Percentiles rank a stretch among this genome's conserved stretches.
These are phyloP conservation scores for Vigna mungo DNA, from an alignment of 306 rosid species.

Conservation along the genomic window DNA sequence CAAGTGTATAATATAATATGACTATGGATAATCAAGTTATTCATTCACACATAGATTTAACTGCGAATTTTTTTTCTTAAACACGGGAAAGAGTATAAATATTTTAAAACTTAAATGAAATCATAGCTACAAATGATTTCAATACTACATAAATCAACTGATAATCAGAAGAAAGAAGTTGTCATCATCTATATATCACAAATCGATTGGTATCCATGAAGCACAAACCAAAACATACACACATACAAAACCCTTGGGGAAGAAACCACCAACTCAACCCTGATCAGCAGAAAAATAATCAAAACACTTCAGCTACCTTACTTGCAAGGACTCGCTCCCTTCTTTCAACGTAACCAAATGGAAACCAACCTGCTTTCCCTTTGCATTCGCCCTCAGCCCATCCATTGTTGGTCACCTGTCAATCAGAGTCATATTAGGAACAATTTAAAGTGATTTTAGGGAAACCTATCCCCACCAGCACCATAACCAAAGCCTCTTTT, in stretches of 20 bases:
- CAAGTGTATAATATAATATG: too few relatives aligned
- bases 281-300: slow-evolving; percentile 40
- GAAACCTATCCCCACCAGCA: not conserved
- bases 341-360: slow-evolving; percentile 88
- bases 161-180: slow-evolving; percentile 19
- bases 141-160: slow-evolving; percentile 18
- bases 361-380: slow-evolving; percentile 98
- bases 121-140: not conserved
- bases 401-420: slow-evolving; percentile 87
- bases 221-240: slow-evolving; percentile 46
- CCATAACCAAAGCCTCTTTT: not conserved
- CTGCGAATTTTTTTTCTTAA: not conserved
- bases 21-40: not conserved
- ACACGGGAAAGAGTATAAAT: not conserved
- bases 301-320: slow-evolving; percentile 95
- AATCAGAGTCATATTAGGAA: slow-evolving; percentile 31
- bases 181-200: slow-evolving; percentile 52
- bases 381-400: slow-evolving; percentile 99
- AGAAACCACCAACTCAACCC: slow-evolving; percentile 40
- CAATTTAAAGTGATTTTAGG: slow-evolving; percentile 21
- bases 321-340: slow-evolving; percentile 93
- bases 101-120: not conserved
- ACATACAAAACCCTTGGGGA: slow-evolving; percentile 49
- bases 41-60: not conserved
- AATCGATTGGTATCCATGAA: slow-evolving; percentile 45